A percentile compares a stretch with the other conserved stretches of the same genome.
Evolutionary conservation across 192 early-diverging fungal species (phyloP).

Genomic region (Podochytrium sp.): DNA sequence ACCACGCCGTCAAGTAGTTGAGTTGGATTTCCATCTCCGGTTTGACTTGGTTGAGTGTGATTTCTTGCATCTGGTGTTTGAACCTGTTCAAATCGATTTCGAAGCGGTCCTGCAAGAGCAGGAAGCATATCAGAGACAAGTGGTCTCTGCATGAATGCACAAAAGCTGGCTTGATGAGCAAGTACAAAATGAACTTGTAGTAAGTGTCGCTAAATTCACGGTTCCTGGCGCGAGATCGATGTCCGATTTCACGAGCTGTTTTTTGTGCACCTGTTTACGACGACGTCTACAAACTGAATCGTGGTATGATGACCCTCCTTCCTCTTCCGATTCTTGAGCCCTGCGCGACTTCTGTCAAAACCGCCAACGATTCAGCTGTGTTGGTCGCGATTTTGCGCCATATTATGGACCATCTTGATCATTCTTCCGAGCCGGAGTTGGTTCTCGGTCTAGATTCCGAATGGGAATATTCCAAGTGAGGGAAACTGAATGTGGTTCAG

Average conservation of each 20-base stretch:
- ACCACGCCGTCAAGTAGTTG: constrained; percentile 22
- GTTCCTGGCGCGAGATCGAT: constrained; percentile 17
- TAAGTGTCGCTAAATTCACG: constrained; percentile 14
- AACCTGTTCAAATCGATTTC: constrained; percentile 4
- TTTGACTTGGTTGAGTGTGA: background rate
- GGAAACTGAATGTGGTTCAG: too few relatives aligned
- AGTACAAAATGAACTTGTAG: constrained; percentile 8
- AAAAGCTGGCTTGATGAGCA: constrained; percentile 11
- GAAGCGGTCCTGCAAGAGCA: constrained; percentile 27
- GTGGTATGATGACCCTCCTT: background rate
- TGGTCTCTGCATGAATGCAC: background rate
- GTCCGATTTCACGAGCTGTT: constrained; percentile 23
- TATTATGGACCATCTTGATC: too few relatives aligned
- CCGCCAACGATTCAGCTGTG: too few relatives aligned
- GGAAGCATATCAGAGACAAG: constrained; percentile 21
- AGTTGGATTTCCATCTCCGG: constrained; percentile 11
- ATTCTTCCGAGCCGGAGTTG: too few relatives aligned
- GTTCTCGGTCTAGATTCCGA: too few relatives aligned
- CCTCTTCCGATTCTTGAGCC: background rate
- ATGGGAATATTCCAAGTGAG: too few relatives aligned
- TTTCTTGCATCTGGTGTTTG: background rate
- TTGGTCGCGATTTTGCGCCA: too few relatives aligned
- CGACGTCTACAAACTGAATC: background rate
- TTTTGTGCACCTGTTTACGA: background rate
- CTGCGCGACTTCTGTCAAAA: too few relatives aligned